A percentile compares a stretch with the other conserved stretches of the same genome.
Evolutionary conservation across 352 stramenopile species (phyloP).

Genomic region (Phytophthora quininea): DNA sequence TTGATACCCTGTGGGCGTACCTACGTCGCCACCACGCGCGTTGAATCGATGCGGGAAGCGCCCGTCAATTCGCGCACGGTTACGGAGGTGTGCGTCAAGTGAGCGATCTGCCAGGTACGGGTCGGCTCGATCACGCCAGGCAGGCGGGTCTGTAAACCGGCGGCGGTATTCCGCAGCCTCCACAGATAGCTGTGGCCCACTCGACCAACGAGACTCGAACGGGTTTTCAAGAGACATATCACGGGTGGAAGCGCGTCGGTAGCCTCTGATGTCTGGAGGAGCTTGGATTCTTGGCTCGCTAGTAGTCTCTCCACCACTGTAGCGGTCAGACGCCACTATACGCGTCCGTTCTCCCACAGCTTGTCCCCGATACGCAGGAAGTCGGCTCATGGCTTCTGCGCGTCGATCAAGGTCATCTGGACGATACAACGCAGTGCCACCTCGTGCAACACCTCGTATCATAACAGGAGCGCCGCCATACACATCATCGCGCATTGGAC

Average conservation of each 20-base stretch:
- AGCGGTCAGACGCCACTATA: constrained; percentile 19
- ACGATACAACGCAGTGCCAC: constrained; percentile 14
- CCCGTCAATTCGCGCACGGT: constrained; percentile 24
- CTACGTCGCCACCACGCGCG: constrained; percentile 9
- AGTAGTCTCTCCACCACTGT: constrained; percentile 18
- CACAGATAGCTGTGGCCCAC: constrained; percentile 5
- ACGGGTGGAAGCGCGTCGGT: constrained; percentile 17
- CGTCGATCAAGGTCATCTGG: constrained; percentile 21
- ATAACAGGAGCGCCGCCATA: constrained; percentile 10
- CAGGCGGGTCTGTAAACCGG: constrained; percentile 40
- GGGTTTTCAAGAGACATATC: constrained; percentile 29
- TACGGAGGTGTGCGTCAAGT: constrained; percentile 25
- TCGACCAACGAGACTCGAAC: constrained; percentile 34
- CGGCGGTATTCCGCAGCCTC: constrained; percentile 35
- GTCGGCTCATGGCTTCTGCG: constrained; percentile 21
- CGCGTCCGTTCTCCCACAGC: constrained; percentile 30
- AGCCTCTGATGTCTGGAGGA: constrained; percentile 24
- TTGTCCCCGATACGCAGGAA: constrained; percentile 31
- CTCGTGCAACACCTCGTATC: constrained; percentile 6
- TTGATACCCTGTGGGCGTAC: constrained; percentile 8
- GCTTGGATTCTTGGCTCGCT: constrained; percentile 30
- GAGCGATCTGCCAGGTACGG: constrained; percentile 21
- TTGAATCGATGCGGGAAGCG: constrained; percentile 34
- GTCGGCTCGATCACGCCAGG: constrained; percentile 43
- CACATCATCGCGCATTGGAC: constrained; percentile 29